Percentiles rank a stretch among this genome's conserved stretches.
Conservation (phyloP, 164 flowering plant species). For the Brasenia schreberi region DNA sequence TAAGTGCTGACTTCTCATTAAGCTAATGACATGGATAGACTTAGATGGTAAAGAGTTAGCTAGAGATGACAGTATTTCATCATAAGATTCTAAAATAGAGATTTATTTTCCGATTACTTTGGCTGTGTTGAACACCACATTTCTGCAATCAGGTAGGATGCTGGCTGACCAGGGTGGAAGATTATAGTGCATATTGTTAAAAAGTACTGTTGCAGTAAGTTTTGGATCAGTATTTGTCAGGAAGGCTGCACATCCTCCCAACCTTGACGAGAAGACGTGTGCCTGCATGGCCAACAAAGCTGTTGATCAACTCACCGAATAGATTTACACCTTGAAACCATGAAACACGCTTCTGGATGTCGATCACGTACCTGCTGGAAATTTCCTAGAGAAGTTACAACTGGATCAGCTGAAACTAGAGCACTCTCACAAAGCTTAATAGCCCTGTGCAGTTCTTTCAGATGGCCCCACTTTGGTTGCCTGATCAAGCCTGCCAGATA, state of each 20-base stretch:
- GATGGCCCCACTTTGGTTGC: slow-evolving; percentile 88
- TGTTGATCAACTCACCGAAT: background rate
- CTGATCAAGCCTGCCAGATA: slow-evolving; percentile 53
- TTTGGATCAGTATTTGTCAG: slow-evolving; percentile 51
- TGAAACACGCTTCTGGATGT: no score
- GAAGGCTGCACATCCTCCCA: slow-evolving; percentile 78
- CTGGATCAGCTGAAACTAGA: slow-evolving; percentile 76
- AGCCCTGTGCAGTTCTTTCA: slow-evolving; percentile 80
- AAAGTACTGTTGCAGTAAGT: slow-evolving; percentile 46
- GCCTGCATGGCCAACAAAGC: slow-evolving; percentile 30
- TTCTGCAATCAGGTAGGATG: slow-evolving; percentile 89
- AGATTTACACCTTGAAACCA: background rate
- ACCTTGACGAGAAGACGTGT: slow-evolving; percentile 48
- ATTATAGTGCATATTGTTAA: slow-evolving; percentile 60
- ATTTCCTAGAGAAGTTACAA: slow-evolving; percentile 48
- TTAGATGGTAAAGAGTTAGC: background rate
- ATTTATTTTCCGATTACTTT: slow-evolving; percentile 29
- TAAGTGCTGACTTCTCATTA: background rate
- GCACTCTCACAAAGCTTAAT: slow-evolving; percentile 74
- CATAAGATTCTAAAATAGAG: background rate
- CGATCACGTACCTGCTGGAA: slow-evolving; percentile 39
- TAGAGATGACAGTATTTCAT: background rate
- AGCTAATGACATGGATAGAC: background rate
- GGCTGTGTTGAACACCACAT: slow-evolving; percentile 82
- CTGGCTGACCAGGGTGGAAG: slow-evolving; percentile 98